A percentile compares a stretch with the other conserved stretches of the same genome.
phyloP scores from a whole-genome alignment of 2,329 filamentous ascomycete species.

The Colletotrichum scovillei region DNA sequence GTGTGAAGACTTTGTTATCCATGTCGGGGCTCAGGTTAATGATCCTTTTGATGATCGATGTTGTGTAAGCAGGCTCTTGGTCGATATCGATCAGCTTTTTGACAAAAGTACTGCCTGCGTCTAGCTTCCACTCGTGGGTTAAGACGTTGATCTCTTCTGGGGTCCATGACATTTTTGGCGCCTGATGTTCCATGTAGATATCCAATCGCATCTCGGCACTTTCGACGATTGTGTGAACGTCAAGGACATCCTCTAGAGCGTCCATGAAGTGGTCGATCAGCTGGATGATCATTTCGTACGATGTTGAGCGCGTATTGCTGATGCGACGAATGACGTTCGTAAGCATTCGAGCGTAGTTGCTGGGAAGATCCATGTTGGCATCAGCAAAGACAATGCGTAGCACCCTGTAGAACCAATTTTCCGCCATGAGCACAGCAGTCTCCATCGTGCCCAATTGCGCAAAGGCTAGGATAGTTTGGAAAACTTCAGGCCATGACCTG shows the following conservation, averaged over 20 bases:
- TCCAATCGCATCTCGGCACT: slow-evolving; percentile 51
- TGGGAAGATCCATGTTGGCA: slow-evolving; percentile 58
- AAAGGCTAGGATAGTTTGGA: slow-evolving; percentile 76
- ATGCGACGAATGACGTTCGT: slow-evolving; percentile 61
- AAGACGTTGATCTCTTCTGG: slow-evolving; percentile 58
- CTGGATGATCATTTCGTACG: slow-evolving; percentile 64
- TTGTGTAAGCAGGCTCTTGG: slow-evolving; percentile 63
- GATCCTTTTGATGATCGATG: slow-evolving; percentile 68
- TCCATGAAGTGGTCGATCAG: slow-evolving; percentile 59
- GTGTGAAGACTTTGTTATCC: slow-evolving; percentile 63
- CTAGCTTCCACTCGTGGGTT: slow-evolving; percentile 52
- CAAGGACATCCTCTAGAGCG: slow-evolving; percentile 53
- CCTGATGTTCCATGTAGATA: slow-evolving; percentile 43
- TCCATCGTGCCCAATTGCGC: slow-evolving; percentile 70
- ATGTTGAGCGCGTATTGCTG: slow-evolving; percentile 60
- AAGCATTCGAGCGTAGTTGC: slow-evolving; percentile 68
- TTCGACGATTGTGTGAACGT: slow-evolving; percentile 51
- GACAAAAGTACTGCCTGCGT: slow-evolving; percentile 64
- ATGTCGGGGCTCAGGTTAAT: slow-evolving; percentile 63
- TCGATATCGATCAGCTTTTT: slow-evolving; percentile 75
- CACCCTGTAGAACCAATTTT: slow-evolving; percentile 69
- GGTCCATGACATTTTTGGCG: slow-evolving; percentile 55
- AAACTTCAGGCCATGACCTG: slow-evolving; percentile 82
- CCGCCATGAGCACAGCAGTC: slow-evolving; percentile 67
- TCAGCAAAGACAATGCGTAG: slow-evolving; percentile 73